Percentiles rank a stretch among this genome's conserved stretches.
Evolutionary conservation across 2,329 filamentous ascomycete genomes (phyloP).

Genomic region (Amphichorda felina): DNA sequence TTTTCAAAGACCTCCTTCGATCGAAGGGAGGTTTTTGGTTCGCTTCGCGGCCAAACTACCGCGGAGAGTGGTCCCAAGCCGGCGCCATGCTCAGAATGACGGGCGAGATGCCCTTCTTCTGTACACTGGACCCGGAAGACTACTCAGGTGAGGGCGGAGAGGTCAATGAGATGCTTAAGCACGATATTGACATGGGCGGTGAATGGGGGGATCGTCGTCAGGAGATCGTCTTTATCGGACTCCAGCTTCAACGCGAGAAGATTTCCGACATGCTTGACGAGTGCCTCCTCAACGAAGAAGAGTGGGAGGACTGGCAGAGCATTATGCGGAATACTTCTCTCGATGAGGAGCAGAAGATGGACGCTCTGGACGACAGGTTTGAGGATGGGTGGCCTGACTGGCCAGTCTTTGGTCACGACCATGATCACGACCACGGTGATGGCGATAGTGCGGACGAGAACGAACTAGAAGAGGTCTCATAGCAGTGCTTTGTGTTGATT

Average conservation of each 20-base stretch:
- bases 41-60: slow-evolving; percentile 41
- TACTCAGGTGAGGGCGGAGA: slow-evolving; percentile 33
- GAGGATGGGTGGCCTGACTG: slow-evolving; percentile 49
- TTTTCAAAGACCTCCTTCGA: slow-evolving; percentile 44
- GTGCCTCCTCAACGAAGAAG: slow-evolving; percentile 49
- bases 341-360: slow-evolving; percentile 28
- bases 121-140: slow-evolving; percentile 39
- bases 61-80: slow-evolving; percentile 51
- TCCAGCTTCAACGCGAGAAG: slow-evolving; percentile 40
- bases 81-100: slow-evolving; percentile 51
- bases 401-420: slow-evolving; percentile 25
- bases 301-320: slow-evolving; percentile 40
- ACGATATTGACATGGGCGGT: slow-evolving; percentile 39
- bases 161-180: slow-evolving; percentile 34
- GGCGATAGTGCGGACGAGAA: not conserved
- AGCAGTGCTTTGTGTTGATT: too few species aligned
- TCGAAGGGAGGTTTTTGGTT: slow-evolving; percentile 53
- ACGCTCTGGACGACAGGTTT: slow-evolving; percentile 36
- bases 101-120: slow-evolving; percentile 47
- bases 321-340: slow-evolving; percentile 32
- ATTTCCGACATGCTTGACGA: slow-evolving; percentile 43
- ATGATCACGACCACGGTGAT: not conserved
- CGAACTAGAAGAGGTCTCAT: not conserved
- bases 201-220: slow-evolving; percentile 61
- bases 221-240: slow-evolving; percentile 64